Conservation (phyloP, 2,329 filamentous ascomycete species). For the Scedosporium minutisporum region DNA sequence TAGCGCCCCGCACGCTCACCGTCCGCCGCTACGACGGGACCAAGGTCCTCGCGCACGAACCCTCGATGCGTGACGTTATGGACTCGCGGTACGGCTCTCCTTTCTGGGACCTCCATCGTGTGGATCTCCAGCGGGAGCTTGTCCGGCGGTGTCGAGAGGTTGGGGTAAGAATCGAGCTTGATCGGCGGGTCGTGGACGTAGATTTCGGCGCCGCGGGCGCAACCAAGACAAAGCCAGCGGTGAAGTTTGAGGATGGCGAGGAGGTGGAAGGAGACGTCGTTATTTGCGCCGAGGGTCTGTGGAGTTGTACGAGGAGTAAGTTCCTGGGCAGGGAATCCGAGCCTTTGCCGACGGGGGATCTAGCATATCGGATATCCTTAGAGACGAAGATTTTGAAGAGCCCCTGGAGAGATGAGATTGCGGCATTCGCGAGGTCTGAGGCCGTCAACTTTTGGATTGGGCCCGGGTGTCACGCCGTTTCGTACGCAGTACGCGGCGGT, state of each 20-base stretch:
- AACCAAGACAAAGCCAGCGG: background rate
- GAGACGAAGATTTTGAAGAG: conserved; percentile 36
- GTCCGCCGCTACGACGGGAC: conserved; percentile 13
- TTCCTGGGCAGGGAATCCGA: conserved; percentile 33
- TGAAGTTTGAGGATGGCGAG: background rate
- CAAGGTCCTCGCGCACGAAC: conserved; percentile 11
- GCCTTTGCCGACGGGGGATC: conserved; percentile 41
- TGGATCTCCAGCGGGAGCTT: conserved; percentile 34
- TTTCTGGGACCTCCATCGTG: conserved; percentile 39
- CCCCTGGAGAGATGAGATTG: conserved; percentile 25
- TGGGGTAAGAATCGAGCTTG: conserved; percentile 18
- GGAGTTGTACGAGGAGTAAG: conserved; percentile 30
- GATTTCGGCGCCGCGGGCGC: background rate
- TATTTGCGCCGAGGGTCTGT: conserved; percentile 16
- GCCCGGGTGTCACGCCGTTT: conserved; percentile 38
- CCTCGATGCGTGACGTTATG: conserved; percentile 7
- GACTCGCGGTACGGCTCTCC: conserved; percentile 15
- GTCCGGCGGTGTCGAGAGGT: conserved; percentile 27
- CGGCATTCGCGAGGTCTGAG: conserved; percentile 31
- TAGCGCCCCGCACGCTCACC: conserved; percentile 10
- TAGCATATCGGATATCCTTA: conserved; percentile 45
- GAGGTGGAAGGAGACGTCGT: background rate
- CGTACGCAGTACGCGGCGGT: conserved; percentile 33
- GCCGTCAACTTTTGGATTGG: conserved; percentile 46
- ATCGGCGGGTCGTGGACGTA: background rate